A percentile compares a stretch with the other conserved stretches of the same genome.
phyloP scores from a whole-genome alignment of 129 eudicot species.

The Sambucus nigra region DNA sequence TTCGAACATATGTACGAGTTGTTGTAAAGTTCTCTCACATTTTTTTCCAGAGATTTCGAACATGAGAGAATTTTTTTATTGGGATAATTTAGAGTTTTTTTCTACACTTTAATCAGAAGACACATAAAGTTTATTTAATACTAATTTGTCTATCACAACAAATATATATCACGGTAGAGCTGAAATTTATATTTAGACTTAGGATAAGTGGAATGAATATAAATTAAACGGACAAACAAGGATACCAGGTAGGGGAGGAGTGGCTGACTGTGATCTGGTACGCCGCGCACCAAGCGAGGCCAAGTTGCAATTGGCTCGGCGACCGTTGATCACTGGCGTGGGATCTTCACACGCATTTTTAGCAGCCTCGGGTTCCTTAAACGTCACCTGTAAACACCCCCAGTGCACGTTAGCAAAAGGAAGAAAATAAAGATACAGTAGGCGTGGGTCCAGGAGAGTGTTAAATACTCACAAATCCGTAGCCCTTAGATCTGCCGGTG shows the following conservation, averaged over 20 bases:
- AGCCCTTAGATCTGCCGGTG: conserved; percentile 93
- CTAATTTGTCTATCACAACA: too few relatives aligned
- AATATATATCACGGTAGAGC: too few relatives aligned
- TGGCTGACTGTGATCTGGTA: conserved; percentile 20
- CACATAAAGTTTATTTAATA: too few relatives aligned
- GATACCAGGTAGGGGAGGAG: conserved; percentile 16
- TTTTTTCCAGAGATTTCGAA: too few relatives aligned
- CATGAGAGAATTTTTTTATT: too few relatives aligned
- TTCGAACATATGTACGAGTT: too few relatives aligned
- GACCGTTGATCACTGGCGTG: conserved; percentile 9
- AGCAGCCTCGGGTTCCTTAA: conserved; percentile 56
- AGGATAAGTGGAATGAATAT: too few relatives aligned
- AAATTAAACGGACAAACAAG: too few relatives aligned
- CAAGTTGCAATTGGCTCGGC: conserved; percentile 11
- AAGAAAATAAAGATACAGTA: not conserved
- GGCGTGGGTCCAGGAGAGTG: not conserved
- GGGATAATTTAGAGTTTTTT: too few relatives aligned
- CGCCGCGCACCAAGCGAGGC: conserved; percentile 9
- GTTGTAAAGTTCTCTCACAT: too few relatives aligned
- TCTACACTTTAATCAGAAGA: too few relatives aligned
- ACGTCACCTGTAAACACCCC: conserved; percentile 53
- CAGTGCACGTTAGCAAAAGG: not conserved
- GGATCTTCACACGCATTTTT: conserved; percentile 12
- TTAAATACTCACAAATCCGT: conserved; percentile 57
- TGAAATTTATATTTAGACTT: too few relatives aligned